phyloP scores from a whole-genome alignment of 1,284 basidiomycete species.

The Boletus sp. region DNA sequence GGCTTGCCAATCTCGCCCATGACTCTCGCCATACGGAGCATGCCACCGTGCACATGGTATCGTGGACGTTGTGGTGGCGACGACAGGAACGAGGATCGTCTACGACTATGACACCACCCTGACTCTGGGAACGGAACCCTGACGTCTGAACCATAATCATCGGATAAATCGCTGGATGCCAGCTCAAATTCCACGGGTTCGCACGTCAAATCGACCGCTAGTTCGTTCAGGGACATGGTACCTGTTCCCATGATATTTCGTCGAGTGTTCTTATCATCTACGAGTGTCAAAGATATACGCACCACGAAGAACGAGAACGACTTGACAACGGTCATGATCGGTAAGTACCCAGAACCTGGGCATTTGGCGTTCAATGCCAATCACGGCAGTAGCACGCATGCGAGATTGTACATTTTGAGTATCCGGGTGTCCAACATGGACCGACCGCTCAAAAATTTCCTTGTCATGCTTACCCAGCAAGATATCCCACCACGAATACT shows the following conservation, averaged over 20 bases:
- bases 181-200: conserved; percentile 66
- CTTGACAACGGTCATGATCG: conserved; percentile 65
- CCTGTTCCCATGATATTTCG: conserved; percentile 36
- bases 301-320: conserved; percentile 73
- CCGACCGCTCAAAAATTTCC: conserved; percentile 68
- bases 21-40: conserved; percentile 71
- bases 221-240: conserved; percentile 80
- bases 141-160: conserved; percentile 24
- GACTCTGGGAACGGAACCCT: conserved; percentile 31
- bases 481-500: conserved; percentile 78
- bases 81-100: conserved; percentile 24
- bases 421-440: conserved; percentile 31
- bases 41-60: conserved; percentile 73
- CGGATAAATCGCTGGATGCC: conserved; percentile 36
- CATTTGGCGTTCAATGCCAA: conserved; percentile 68
- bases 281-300: conserved; percentile 1
- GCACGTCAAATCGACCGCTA: conserved; percentile 79
- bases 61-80: conserved; percentile 18
- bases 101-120: conserved; percentile 22
- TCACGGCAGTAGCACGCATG: conserved; percentile 47
- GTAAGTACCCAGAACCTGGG: conserved; percentile 80
- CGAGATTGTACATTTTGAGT: conserved; percentile 34
- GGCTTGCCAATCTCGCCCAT: conserved; percentile 77
- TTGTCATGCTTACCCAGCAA: conserved; percentile 71
- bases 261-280: conserved; percentile 6